A percentile compares a stretch with the other conserved stretches of the same genome.
Conservation (phyloP, 2,329 filamentous ascomycete species). For the Fusarium aywerte region DNA sequence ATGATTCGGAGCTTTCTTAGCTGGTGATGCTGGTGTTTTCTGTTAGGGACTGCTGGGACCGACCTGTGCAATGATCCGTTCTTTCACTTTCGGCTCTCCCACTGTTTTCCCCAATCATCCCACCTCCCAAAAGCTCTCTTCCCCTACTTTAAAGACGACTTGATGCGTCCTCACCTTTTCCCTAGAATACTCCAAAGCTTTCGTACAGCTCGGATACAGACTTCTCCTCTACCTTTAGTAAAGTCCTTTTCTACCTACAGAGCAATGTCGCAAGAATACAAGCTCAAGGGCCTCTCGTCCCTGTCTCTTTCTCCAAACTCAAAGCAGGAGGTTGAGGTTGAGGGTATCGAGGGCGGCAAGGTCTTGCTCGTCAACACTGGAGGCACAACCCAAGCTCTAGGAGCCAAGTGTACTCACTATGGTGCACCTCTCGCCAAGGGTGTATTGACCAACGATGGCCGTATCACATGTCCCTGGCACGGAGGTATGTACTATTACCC, state of each 20-base stretch:
- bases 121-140: conserved; percentile 5
- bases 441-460: conserved; percentile 81
- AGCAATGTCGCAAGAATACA: conserved; percentile 68
- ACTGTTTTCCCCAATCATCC: conserved; percentile 11
- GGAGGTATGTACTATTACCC: conserved; percentile 73
- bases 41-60: conserved; percentile 5
- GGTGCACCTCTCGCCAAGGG: conserved; percentile 90
- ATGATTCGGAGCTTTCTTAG: conserved; percentile 28
- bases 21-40: conserved; percentile 33
- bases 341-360: conserved; percentile 87
- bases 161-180: conserved; percentile 27
- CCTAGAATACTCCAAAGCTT: conserved; percentile 29
- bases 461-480: conserved; percentile 95
- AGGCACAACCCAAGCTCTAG: conserved; percentile 81
- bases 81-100: conserved; percentile 17
- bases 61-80: conserved; percentile 21
- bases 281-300: conserved; percentile 80
- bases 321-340: conserved; percentile 90
- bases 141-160: conserved; percentile 20
- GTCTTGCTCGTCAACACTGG: conserved; percentile 84
- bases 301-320: conserved; percentile 81
- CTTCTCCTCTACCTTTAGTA: conserved; percentile 17
- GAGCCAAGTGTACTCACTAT: conserved; percentile 89
- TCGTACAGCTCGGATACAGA: conserved; percentile 21
- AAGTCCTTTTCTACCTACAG: conserved; percentile 43